Evolutionary conservation across 2,329 filamentous ascomycete genomes (phyloP).

Genomic region (Didymella pomorum): DNA sequence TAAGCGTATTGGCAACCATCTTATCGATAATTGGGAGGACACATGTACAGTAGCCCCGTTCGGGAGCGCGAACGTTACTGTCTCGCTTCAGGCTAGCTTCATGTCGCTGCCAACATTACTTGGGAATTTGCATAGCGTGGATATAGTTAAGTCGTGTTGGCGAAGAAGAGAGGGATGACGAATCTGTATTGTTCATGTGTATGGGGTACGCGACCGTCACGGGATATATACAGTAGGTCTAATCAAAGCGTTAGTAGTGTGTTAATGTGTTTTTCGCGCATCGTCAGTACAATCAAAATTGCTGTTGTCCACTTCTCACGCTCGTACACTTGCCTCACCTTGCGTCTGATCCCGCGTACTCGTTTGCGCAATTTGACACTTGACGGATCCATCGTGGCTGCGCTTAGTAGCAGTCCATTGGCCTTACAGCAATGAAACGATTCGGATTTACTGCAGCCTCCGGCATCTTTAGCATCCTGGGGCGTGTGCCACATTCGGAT

Average conservation of each 20-base stretch:
- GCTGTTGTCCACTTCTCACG: slow-evolving; percentile 25
- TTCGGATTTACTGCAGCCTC: slow-evolving; percentile 3
- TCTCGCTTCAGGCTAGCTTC: slow-evolving; percentile 4
- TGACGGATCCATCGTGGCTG: not conserved
- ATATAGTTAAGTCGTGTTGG: slow-evolving; percentile 36
- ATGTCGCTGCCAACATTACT: slow-evolving; percentile 35
- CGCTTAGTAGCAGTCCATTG: slow-evolving; percentile 3
- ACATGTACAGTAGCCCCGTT: slow-evolving; percentile 4
- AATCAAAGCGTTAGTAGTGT: slow-evolving; percentile 38
- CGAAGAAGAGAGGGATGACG: slow-evolving; percentile 25
- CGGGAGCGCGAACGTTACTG: slow-evolving; percentile 2
- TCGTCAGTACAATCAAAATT: slow-evolving; percentile 29
- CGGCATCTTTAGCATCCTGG: slow-evolving; percentile 12
- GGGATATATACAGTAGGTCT: slow-evolving; percentile 38
- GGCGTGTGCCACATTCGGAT: slow-evolving; percentile 9
- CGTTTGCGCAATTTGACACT: slow-evolving; percentile 23
- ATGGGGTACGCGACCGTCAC: slow-evolving; percentile 32
- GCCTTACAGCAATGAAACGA: slow-evolving; percentile 12
- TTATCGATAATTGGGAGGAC: slow-evolving; percentile 5
- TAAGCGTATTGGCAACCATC: slow-evolving; percentile 36
- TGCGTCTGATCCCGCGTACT: not conserved
- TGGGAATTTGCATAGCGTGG: slow-evolving; percentile 45
- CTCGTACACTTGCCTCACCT: not conserved
- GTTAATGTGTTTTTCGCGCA: slow-evolving; percentile 40
- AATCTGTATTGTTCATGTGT: slow-evolving; percentile 46